These are phyloP conservation scores for Colletotrichum tabaci DNA, from an alignment of 2,329 filamentous ascomycete species.

Conservation along the genomic window DNA sequence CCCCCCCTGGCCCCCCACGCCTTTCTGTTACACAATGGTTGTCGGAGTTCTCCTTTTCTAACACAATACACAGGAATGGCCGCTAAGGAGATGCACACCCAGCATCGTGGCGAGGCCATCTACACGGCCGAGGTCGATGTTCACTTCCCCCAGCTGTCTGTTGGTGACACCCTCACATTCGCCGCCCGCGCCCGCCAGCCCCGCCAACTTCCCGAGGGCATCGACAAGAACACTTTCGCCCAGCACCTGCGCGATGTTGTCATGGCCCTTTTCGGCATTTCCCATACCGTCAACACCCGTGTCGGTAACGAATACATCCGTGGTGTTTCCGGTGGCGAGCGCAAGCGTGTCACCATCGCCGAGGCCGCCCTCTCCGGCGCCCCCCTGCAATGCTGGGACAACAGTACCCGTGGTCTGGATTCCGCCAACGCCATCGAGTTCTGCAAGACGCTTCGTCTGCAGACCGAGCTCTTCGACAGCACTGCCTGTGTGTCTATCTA, in stretches of 20 bases:
- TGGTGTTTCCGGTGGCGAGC: conserved; percentile 82
- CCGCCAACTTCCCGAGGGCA: conserved; percentile 71
- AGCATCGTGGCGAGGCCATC: conserved; percentile 82
- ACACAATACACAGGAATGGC: conserved; percentile 66
- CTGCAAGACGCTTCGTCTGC: conserved; percentile 77
- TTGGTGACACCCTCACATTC: conserved; percentile 85
- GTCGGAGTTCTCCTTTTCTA: not conserved
- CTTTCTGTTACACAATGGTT: not conserved
- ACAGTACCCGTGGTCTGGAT: conserved; percentile 81
- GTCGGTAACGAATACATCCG: conserved; percentile 84
- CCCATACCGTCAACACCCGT: conserved; percentile 79
- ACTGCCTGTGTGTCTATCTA: conserved; percentile 82
- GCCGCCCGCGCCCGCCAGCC: conserved; percentile 80
- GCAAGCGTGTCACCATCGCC: conserved; percentile 76
- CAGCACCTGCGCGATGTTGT: conserved; percentile 78
- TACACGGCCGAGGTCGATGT: conserved; percentile 70
- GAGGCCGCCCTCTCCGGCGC: conserved; percentile 73
- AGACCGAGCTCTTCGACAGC: conserved; percentile 76
- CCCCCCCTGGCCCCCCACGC: conserved; percentile 8
- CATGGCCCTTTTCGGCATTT: conserved; percentile 83
- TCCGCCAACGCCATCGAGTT: conserved; percentile 84
- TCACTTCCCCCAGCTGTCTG: conserved; percentile 83
- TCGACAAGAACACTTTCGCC: conserved; percentile 68
- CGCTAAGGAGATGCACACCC: conserved; percentile 81
- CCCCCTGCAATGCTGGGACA: conserved; percentile 78